Evolutionary conservation across 805 yeast genomes (phyloP), one percentile per base, ranked within the genome.

Genomic region (Nakazawaea wyomingensis): DNA sequence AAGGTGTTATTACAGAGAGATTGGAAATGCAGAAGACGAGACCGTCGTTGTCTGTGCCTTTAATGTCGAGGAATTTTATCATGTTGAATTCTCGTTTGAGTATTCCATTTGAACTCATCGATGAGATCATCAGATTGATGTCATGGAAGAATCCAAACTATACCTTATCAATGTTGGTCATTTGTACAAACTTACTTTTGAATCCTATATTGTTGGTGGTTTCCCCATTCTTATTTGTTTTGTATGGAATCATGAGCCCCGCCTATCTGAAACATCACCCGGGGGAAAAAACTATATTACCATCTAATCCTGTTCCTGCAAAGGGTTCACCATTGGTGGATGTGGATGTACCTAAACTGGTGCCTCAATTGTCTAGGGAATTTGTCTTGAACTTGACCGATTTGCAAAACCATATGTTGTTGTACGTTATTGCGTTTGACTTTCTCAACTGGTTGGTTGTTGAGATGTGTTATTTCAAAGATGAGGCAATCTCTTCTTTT

Each of bases 311-410:
- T 3, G 58, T 66, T 0, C 73, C 79, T 2, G 68, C 78, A 1
- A 64, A 69, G 22, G 80, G 78, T 1, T 78, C 78, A 4, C 71
- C 78, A 1, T 51, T 83, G 31, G 53, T 65, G 34, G 65, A 66
- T 10, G 69, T 76, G 20, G 71, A 65, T 27, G 54, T 72, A 3
- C 85, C 88, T 3, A 76, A 75, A 47, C 93, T 95, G 0, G 85
- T 81, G 6, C 84, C 90, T 4, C 88, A 87, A 58, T 68, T 85
- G 39, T 80, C 90, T 26, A 69, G 85, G 43, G 96, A 88, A 56
- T 88, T 87, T 55, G 61, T 82, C 17, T 56, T 87, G 44, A 88
- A 88, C 56, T 66, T 85, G 53, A 85, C 95, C 1, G 96, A 88
- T 64, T 66, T 87, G 46, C 96, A 88, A 55, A 88, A 88, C 56